Percentiles rank a stretch among this genome's conserved stretches.
These are phyloP conservation scores for Drechslera avenae DNA, from an alignment of 2,329 filamentous ascomycete species.

Conservation along the genomic window DNA sequence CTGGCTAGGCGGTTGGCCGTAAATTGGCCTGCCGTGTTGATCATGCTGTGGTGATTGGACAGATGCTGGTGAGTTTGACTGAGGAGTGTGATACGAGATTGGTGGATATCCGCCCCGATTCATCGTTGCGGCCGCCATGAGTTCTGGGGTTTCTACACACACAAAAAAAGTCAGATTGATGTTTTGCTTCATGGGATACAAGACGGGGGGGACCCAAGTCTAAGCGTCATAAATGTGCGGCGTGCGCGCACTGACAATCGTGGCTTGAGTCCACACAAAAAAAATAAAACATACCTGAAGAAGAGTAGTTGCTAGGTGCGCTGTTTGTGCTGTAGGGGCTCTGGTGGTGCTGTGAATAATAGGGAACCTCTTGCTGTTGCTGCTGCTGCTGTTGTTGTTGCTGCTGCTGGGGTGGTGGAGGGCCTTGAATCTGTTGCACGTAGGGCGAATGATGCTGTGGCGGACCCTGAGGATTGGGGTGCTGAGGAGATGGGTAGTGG, in stretches of 20 bases:
- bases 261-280: constrained; percentile 5
- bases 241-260: constrained; percentile 14
- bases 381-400: constrained; percentile 57
- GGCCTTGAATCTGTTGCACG: constrained; percentile 67
- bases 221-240: constrained; percentile 18
- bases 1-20: constrained; percentile 77
- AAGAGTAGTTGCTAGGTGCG: constrained; percentile 81
- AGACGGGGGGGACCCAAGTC: constrained; percentile 11
- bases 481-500: constrained; percentile 71
- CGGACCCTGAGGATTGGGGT: constrained; percentile 61
- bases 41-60: constrained; percentile 93
- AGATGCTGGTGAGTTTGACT: constrained; percentile 92
- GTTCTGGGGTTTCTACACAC: constrained; percentile 73
- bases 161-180: constrained; percentile 56
- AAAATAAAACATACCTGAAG: constrained; percentile 57
- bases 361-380: constrained; percentile 69
- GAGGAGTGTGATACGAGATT: constrained; percentile 86
- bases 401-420: constrained; percentile 58
- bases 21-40: constrained; percentile 81
- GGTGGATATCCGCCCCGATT: constrained; percentile 75
- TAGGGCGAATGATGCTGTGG: constrained; percentile 64
- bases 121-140: constrained; percentile 71
- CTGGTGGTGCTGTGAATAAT: constrained; percentile 81
- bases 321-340: constrained; percentile 84
- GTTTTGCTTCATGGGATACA: constrained; percentile 6